Evolutionary conservation across 2,329 filamentous ascomycete species (phyloP), one percentile per base, ranked within the genome.

Genomic region (Arachnomyces sp.): DNA sequence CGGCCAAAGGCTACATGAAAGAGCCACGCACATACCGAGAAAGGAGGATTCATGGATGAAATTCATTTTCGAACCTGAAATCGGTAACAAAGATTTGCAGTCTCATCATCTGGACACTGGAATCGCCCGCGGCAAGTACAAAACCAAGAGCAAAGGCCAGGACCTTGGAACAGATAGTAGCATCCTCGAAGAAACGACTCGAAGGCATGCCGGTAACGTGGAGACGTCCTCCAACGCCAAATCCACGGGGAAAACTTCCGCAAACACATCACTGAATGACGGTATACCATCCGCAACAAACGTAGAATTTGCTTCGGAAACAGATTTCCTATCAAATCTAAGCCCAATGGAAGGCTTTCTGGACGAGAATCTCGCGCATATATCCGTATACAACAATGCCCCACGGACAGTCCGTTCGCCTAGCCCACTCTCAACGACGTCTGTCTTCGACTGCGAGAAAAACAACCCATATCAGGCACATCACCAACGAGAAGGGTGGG

Each of bases 341-440:
- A 46, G 47, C 18, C 45, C 47, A 17, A 50, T 46, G 47, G 41
- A 38, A 21, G 47, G 45, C n/a, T 33, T 34, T 25, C 17, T 48
- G n/a, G 43, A 48, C n/a, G 45, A 50, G n/a, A 30, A 29, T 31
- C 36, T 50, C 9, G 16, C 21, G 4, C 28, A 32, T 7, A 36
- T 45, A 21, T 50, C 47, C 13, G 32, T 42, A 28, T 37, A 50
- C 31, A 47, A 41, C 34, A 50, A 50, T 29, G 43, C 44, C 8
- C 13, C 41, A 7, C 14, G 13, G 11, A 41, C 35, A 9, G 9
- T 25, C 9, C 21, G 21, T 5, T 25, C 21, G 9, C 21, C 21
- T 9, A 5, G 5, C 5, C 21, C 21, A 5, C 21, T 9, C 21
- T 25, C 21, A 9, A 5, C 21, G 21, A 9, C 21, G 5, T 25